Evolutionary conservation across 129 eudicot genomes (phyloP).

Genomic region (Scalesia atractyloides): DNA sequence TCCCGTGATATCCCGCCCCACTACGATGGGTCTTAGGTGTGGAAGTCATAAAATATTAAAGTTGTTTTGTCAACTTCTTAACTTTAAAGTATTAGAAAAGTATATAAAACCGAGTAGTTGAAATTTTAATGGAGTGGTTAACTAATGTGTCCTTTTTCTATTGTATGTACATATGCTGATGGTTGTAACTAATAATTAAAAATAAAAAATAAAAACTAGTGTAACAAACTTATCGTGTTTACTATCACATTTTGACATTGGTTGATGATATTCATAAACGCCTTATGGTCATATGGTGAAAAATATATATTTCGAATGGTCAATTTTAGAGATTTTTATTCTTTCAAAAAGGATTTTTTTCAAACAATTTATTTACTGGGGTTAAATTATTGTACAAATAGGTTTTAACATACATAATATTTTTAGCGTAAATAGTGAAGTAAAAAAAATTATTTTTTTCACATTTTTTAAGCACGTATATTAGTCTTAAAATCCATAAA

Average conservation of each 20-base stretch:
- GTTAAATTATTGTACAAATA: too few relatives aligned
- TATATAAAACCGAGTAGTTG: slow-evolving; percentile 14
- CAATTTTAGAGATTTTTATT: not conserved
- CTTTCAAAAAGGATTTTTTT: not conserved
- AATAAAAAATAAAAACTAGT: too few relatives aligned
- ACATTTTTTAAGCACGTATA: too few relatives aligned
- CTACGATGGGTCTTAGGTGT: too few relatives aligned
- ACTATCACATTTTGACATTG: not conserved
- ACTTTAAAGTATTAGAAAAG: not conserved
- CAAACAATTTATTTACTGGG: not conserved
- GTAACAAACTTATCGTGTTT: not conserved
- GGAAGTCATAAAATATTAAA: not conserved
- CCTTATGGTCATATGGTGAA: not conserved
- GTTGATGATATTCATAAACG: not conserved
- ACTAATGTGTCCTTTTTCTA: not conserved
- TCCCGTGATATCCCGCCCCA: too few relatives aligned
- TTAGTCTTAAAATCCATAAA: too few relatives aligned
- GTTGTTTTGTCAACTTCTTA: not conserved
- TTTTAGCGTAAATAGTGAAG: too few relatives aligned
- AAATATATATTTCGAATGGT: not conserved
- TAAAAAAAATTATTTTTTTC: too few relatives aligned
- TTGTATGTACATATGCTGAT: not conserved
- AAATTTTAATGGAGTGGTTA: slow-evolving; percentile 11
- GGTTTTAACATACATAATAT: too few relatives aligned
- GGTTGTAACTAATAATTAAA: too few relatives aligned